Evolutionary conservation across 805 yeast genomes (phyloP), one percentile per base, ranked within the genome.

Genomic region (Nadsonia fulvescens): DNA sequence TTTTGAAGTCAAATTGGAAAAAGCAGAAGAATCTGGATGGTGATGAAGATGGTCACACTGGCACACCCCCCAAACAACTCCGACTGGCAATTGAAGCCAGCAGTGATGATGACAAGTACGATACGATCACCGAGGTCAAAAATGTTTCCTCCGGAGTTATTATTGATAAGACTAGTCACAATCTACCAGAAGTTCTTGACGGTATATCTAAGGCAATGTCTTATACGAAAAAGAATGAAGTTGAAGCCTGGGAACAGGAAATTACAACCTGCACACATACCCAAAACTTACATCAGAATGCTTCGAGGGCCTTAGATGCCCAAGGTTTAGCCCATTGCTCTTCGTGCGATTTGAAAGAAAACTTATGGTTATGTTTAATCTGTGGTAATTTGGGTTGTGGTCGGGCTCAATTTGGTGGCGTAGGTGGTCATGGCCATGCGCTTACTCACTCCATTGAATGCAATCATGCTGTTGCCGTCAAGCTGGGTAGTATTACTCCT

Each of bases 341-440:
- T 8, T 21, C 32, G n/a, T 56, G 63, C 33, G 59, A 51, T 2
- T 54, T 89, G 36, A 48, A 51, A 15, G 76, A 72, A 36, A 89
- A 89, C 44, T 51, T 89, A 24, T 89, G 99, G 99, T 57, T 89
- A 10, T 89, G 99, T 54, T 51, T 89, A 23, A 64, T 65, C 25
- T 89, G 98, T 60, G 98, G 98, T 2, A 53, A 63, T n/a, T 40
- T 82, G 7, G 94, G 94, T 4, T 89, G 99, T 53, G 99, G 99
- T 5, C 58, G 99, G 36, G 70, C 71, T 16, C 98, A 89, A 49
- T 79, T 77, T 43, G 98, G 96, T 18, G 86, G 91, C 13, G 67
- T 76, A 8, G 74, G 82, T n/a, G 99, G 99, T 5, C 69, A 86
- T 43, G 71, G 93, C 1, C 98, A 89, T 47, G 96, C 93, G 0